Conservation (phyloP, 352 stramenopile genomes). For the Phytophthora europaea region DNA sequence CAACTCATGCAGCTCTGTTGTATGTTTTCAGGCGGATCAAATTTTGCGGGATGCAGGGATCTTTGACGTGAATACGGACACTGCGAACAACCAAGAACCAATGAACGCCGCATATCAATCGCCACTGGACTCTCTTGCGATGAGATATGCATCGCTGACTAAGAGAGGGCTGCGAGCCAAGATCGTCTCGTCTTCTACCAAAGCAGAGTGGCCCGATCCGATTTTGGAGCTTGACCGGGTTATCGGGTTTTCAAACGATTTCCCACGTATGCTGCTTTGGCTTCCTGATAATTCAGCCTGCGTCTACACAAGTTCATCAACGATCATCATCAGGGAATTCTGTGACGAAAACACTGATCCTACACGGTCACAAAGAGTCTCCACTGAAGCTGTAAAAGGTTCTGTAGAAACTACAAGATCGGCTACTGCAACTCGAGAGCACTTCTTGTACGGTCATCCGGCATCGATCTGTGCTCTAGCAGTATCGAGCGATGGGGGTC, state of each 20-base stretch:
- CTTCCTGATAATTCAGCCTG: constrained; percentile 52
- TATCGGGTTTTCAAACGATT: constrained; percentile 69
- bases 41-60: constrained; percentile 58
- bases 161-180: constrained; percentile 22
- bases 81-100: constrained; percentile 17
- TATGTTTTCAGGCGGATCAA: constrained; percentile 45
- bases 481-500: constrained; percentile 48
- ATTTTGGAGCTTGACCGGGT: constrained; percentile 70
- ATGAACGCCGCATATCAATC: constrained; percentile 18
- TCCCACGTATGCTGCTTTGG: constrained; percentile 62
- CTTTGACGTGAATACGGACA: constrained; percentile 23
- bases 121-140: constrained; percentile 10
- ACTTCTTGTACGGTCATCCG: constrained; percentile 58
- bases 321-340: constrained; percentile 68
- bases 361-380: not conserved
- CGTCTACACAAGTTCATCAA: constrained; percentile 73
- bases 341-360: constrained; percentile 9
- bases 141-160: constrained; percentile 10
- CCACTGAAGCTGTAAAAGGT: constrained; percentile 29
- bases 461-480: constrained; percentile 47
- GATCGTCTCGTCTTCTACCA: constrained; percentile 41
- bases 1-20: not conserved
- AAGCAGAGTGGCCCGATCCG: constrained; percentile 70
- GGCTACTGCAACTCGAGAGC: constrained; percentile 24
- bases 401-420: constrained; percentile 16